A percentile compares a stretch with the other conserved stretches of the same genome.
Conservation (phyloP, 2,329 filamentous ascomycete species). For the Nigrospora sphaerica region DNA sequence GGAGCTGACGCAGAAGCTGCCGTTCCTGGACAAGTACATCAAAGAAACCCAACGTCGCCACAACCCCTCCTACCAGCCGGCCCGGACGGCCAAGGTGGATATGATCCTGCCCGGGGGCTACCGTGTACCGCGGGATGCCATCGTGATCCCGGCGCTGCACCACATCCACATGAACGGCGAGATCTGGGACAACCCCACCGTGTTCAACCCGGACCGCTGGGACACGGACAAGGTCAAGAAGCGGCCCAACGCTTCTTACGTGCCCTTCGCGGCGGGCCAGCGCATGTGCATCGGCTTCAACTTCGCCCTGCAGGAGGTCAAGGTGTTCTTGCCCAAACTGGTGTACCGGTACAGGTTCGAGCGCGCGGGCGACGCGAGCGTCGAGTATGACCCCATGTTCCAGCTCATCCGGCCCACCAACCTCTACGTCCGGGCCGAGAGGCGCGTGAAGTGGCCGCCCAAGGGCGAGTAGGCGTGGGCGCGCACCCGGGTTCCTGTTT, state of each 20-base stretch:
- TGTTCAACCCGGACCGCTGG: constrained; percentile 56
- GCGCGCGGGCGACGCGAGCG: constrained; percentile 37
- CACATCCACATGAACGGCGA: constrained; percentile 45
- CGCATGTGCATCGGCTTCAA: constrained; percentile 59
- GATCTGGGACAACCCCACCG: constrained; percentile 49
- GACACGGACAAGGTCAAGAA: constrained; percentile 45
- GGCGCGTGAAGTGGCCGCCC: constrained; percentile 39
- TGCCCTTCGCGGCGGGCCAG: constrained; percentile 51
- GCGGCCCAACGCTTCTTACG: constrained; percentile 42
- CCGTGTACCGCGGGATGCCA: constrained; percentile 39
- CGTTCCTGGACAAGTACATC: constrained; percentile 49
- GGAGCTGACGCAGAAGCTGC: constrained; percentile 38
- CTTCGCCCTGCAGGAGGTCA: constrained; percentile 55
- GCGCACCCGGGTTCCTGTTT: no score
- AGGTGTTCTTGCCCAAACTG: constrained; percentile 50
- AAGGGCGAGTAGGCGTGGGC: constrained; percentile 7
- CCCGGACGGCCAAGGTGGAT: constrained; percentile 47
- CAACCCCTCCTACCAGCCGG: constrained; percentile 56
- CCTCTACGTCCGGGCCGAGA: constrained; percentile 42
- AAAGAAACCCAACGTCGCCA: constrained; percentile 55
- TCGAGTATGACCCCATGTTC: constrained; percentile 55
- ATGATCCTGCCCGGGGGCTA: constrained; percentile 54
- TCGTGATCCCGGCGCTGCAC: constrained; percentile 46
- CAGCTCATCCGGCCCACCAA: constrained; percentile 50
- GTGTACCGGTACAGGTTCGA: constrained; percentile 51